Base-by-base conservation (phyloP, 2,329 filamentous ascomycete genomes). In the Sporothrix luriei region DNA sequence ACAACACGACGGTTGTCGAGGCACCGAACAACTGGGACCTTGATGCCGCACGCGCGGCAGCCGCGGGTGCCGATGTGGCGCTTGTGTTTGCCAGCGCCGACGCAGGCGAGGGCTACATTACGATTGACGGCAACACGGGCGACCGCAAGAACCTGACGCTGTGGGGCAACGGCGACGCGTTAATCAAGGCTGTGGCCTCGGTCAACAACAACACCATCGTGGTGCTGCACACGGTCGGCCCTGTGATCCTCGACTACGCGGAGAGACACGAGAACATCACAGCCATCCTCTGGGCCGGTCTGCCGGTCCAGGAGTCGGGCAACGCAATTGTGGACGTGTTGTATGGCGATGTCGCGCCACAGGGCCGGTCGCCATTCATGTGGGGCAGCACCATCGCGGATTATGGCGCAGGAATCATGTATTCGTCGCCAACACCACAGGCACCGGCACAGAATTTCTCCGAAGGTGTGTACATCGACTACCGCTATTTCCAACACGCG, bases 51-150 rank as follows among this genome's bases (percentile, higher is more conserved):
- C 81, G 80, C 1, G 75, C 77, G 68, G 77, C 88, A 71, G 78
- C 89, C 72, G 77, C 83, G 3, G 82, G 87, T 0, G 87, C 91
- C 57, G 89, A 94, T 73, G 80, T 95, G 4, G 95, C 93, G 70
- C 84, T 97, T 62, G 92, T 94, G 0, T 97, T 97, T 75, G 89
- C 88, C 38, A 94, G 91, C 72, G 88, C 92, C 0, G 91, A 94
- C 77, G 85, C 90, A 0, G 93, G 93, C 0, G 94, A 97, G 80
- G 93, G 93, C 10, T 92, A 85, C 72, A 82, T 84, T 74, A 83
- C 78, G 66, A 88, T 82, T 78, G 84, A 83, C 75, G 61, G 61
- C 19, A 84, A 92, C 73, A 84, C 87, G 33, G 93, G 92, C 40
- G 94, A 97, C 78, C 87, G 94, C 3, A 92, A 91, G 71, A 87